These are phyloP conservation scores for Hygrophila difformis DNA, from an alignment of 257 asterid species.

Conservation along the genomic window DNA sequence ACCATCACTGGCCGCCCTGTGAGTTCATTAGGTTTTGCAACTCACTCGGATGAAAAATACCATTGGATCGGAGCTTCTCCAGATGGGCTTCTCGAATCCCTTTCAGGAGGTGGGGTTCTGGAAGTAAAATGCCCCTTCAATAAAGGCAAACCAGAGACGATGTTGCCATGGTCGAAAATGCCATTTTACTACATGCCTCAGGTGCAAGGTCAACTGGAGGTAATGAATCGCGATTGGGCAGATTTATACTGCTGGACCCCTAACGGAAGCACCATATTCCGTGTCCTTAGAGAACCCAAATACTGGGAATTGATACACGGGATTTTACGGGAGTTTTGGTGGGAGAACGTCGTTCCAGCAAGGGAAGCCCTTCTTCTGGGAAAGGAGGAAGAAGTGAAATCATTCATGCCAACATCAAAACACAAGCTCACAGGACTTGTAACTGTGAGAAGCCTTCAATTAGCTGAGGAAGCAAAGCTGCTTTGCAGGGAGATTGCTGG, in stretches of 20 bases:
- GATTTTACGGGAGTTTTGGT: slow-evolving; percentile 83
- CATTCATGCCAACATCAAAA: slow-evolving; percentile 54
- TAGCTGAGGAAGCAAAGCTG: slow-evolving; percentile 69
- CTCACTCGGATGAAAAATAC: slow-evolving; percentile 52
- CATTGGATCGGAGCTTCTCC: slow-evolving; percentile 97
- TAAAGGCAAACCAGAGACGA: slow-evolving; percentile 79
- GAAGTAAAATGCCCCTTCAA: slow-evolving; percentile 96
- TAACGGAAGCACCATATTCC: slow-evolving; percentile 76
- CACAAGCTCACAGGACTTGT: slow-evolving; percentile 69
- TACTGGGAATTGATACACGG: slow-evolving; percentile 74
- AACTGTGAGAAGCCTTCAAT: slow-evolving; percentile 59
- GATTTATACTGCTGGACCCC: slow-evolving; percentile 97
- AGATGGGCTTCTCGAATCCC: slow-evolving; percentile 66
- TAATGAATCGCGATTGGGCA: slow-evolving; percentile 84
- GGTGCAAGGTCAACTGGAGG: slow-evolving; percentile 97
- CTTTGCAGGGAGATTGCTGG: slow-evolving; percentile 86
- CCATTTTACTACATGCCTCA: slow-evolving; percentile 98
- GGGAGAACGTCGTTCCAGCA: slow-evolving; percentile 91
- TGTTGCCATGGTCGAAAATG: slow-evolving; percentile 70
- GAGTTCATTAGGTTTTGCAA: slow-evolving; percentile 64
- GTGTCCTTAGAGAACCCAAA: slow-evolving; percentile 53
- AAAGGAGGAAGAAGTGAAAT: slow-evolving; percentile 50
- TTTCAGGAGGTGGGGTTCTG: slow-evolving; percentile 67
- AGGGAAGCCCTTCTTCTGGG: slow-evolving; percentile 62
- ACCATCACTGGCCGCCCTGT: slow-evolving; percentile 83